Evolutionary conservation across 148 eudicot genomes (phyloP).

Genomic region (Tetragonia tetragonoides): DNA sequence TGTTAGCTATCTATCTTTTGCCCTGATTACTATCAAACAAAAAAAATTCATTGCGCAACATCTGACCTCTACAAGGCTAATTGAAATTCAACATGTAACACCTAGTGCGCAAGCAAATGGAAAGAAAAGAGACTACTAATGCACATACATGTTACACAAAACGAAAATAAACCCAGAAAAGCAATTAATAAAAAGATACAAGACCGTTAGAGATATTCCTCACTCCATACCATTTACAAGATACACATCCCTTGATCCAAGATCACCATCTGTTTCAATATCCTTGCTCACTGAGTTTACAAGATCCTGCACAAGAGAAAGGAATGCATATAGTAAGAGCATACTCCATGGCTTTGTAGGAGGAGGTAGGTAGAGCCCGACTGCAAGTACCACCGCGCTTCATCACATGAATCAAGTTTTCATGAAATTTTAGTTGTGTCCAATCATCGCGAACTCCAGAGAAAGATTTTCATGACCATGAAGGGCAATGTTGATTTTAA

Average conservation of each 20-base stretch:
- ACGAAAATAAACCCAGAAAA: not conserved
- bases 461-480: not conserved
- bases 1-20: no score
- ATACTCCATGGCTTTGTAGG: not conserved
- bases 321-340: slow-evolving; percentile 11
- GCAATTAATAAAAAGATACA: not conserved
- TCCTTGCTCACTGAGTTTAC: slow-evolving; percentile 52
- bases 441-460: not conserved
- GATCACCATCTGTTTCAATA: slow-evolving; percentile 36
- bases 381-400: not conserved
- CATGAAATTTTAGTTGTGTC: not conserved
- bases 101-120: no score
- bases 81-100: not conserved
- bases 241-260: slow-evolving; percentile 23
- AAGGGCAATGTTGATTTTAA: not conserved
- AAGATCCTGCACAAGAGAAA: slow-evolving; percentile 49
- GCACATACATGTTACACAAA: not conserved
- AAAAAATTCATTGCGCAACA: no score
- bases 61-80: not conserved
- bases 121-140: no score
- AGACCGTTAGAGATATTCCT: slow-evolving; percentile 8
- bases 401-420: not conserved
- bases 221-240: slow-evolving; percentile 30
- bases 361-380: not conserved
- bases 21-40: no score